Evolutionary conservation across 2,329 filamentous ascomycete species (phyloP), one percentile per base, ranked within the genome.

Genomic region (Magnaporthiopsis incrustans): DNA sequence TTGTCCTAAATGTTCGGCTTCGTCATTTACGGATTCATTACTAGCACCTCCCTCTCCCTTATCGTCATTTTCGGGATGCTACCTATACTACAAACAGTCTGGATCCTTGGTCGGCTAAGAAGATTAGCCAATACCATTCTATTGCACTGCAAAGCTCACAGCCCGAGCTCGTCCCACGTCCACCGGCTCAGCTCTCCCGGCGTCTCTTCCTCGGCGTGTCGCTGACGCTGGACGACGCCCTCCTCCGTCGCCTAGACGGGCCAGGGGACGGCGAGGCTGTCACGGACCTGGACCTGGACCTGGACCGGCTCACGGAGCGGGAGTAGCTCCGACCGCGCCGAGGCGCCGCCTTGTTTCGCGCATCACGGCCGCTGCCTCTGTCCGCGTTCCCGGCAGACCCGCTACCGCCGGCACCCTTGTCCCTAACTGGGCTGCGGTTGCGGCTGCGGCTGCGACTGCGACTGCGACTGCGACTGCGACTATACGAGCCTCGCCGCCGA

Each of bases 141-240:
- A n/a, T n/a, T n/a, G n/a, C n/a, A n/a, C n/a, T n/a, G n/a, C n/a
- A n/a, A n/a, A n/a, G n/a, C n/a, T n/a, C 32, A 10, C 32, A 58
- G 5, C 22, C 57, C 57, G 25, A 30, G 25, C 25, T 25, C 1
- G 30, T 38, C 26, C 15, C 22, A 30, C 27, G 5, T 6, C 6
- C 22, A 1, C 22, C 7, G 22, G 44, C 44, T 53, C 22, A 66
- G 7, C 64, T 65, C 11, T 63, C 64, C 11, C 68, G 65, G 38
- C 64, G 68, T 61, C 71, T 70, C 65, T 67, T 70, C 30, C 70
- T 71, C 61, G 71, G 68, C 60, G 65, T 68, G 2, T 53, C 58
- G 27, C 66, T 59, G 60, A 66, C 68, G n/a, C 67, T 67, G 60
- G 62, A 64, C 53, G 67, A 68, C 57, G 65, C 65, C 59, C 68